phyloP scores from a whole-genome alignment of 208 protist species.

The Trypanosoma caninum region DNA sequence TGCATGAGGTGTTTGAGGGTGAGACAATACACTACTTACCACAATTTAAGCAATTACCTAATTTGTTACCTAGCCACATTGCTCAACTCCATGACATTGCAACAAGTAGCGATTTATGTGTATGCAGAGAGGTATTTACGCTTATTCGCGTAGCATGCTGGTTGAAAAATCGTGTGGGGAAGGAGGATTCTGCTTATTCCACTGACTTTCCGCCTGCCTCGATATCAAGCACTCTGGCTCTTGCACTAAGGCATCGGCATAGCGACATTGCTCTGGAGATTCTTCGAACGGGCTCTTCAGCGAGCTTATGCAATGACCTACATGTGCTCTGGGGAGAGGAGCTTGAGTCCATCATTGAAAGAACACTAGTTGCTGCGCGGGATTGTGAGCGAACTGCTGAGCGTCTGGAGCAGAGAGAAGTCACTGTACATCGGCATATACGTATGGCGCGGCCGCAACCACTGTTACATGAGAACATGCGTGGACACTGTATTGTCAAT shows the following conservation, averaged over 20 bases:
- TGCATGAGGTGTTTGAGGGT: neutral
- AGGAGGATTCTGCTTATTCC: neutral
- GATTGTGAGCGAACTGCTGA: no score
- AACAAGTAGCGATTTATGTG: neutral
- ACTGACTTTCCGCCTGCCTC: slow-evolving; percentile 5
- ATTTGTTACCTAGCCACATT: neutral
- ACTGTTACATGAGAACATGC: slow-evolving; percentile 24
- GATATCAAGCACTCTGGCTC: slow-evolving; percentile 10
- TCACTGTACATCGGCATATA: neutral
- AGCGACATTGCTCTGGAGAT: slow-evolving; percentile 17
- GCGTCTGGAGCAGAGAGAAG: neutral
- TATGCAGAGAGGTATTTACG: slow-evolving; percentile 10
- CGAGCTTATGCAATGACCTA: slow-evolving; percentile 6
- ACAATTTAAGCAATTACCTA: slow-evolving; percentile 8
- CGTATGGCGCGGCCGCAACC: slow-evolving; percentile 8
- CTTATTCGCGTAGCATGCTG: slow-evolving; percentile 12
- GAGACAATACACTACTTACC: slow-evolving; percentile 5
- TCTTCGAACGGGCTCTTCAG: slow-evolving; percentile 9
- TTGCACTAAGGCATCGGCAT: slow-evolving; percentile 15
- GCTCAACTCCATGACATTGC: slow-evolving; percentile 2
- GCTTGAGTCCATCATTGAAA: neutral
- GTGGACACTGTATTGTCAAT: slow-evolving; percentile 2
- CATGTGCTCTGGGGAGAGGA: slow-evolving; percentile 13
- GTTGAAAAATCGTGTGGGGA: neutral
- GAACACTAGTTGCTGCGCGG: no score